phyloP scores from a whole-genome alignment of 805 yeast genomes.

The Zygosaccharomyces siamensis region DNA sequence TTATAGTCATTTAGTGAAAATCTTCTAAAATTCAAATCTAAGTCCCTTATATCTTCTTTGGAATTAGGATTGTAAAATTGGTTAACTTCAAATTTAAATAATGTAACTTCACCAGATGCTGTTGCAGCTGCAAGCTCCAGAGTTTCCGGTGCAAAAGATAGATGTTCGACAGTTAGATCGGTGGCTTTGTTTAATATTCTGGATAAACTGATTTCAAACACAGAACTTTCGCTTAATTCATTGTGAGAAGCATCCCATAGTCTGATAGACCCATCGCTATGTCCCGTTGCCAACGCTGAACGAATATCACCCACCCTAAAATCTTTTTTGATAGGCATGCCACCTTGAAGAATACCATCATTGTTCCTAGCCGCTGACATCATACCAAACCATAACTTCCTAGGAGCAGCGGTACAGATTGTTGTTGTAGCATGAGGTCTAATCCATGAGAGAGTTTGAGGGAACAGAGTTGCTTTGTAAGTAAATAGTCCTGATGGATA shows the following conservation, averaged over 20 bases:
- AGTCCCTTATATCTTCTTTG: slow-evolving; percentile 20
- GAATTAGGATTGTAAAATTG: slow-evolving; percentile 38
- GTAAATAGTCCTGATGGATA: slow-evolving; percentile 53
- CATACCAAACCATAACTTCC: slow-evolving; percentile 76
- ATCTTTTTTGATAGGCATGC: slow-evolving; percentile 56
- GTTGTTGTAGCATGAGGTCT: slow-evolving; percentile 65
- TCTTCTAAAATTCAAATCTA: slow-evolving; percentile 31
- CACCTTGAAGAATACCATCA: slow-evolving; percentile 64
- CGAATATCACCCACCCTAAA: slow-evolving; percentile 47
- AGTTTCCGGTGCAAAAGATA: slow-evolving; percentile 75
- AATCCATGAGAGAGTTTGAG: slow-evolving; percentile 75
- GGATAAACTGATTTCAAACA: slow-evolving; percentile 55
- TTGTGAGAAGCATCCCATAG: slow-evolving; percentile 80
- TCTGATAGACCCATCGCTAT: slow-evolving; percentile 76
- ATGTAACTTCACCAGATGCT: slow-evolving; percentile 64
- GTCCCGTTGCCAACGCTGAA: slow-evolving; percentile 74
- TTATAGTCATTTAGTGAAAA: slow-evolving; percentile 30
- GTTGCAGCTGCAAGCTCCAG: slow-evolving; percentile 69
- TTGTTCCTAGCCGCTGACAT: slow-evolving; percentile 45
- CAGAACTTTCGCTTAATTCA: slow-evolving; percentile 56
- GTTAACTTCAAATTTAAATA: slow-evolving; percentile 66
- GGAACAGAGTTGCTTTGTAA: slow-evolving; percentile 57
- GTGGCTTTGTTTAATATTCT: slow-evolving; percentile 43
- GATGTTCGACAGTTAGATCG: slow-evolving; percentile 45
- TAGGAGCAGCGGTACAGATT: slow-evolving; percentile 50